Evolutionary conservation across 345 rosid species (phyloP), one percentile per base, ranked within the genome.

Genomic region (Brassica cretica): DNA sequence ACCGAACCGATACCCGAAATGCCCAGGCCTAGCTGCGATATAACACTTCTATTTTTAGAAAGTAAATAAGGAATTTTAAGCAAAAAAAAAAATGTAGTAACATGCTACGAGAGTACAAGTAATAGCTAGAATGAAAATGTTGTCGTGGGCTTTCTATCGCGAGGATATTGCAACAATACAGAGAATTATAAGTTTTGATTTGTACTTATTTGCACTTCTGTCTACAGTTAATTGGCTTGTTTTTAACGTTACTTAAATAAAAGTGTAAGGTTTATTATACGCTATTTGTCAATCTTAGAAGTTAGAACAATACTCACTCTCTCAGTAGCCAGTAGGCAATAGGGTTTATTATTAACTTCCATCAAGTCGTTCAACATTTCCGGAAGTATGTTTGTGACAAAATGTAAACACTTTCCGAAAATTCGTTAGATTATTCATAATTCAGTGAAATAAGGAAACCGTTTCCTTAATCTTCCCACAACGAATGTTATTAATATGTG

Each of bases 321-420:
- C 21, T 19, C 21, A 19, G 21, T 19, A 19, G 21, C 21, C 55
- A 49, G 55, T 49, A 49, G 55, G 55, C 18, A 49, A 49, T 14
- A 49, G 1, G 51, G 51, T 25, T 19, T 14, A 53, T n/a, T 49
- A 49, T 49, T 21, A 3, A 58, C 66, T n/a, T 44, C 62, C 55
- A 78, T 29, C 32, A 66, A 59, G 18, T 78, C 35, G 44, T 49
- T 67, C 82, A 63, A 73, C 69, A 49, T 78, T 61, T 51, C 70
- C 78, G 78, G 74, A 67, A 78, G 16, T 60, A 67, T 67, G 70
- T 60, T 73, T 66, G 63, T 11, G 67, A 41, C 37, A 71, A 71
- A 14, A 8, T 60, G 16, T 8, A 16, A 63, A 7, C 19, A 63
- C 2, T 60, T 25, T 60, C 53, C 53, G 53, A 51, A 51, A 6